A percentile compares a stretch with the other conserved stretches of the same genome.
Conservation (phyloP, 805 yeast genomes). For the Ogataea populi-albae region DNA sequence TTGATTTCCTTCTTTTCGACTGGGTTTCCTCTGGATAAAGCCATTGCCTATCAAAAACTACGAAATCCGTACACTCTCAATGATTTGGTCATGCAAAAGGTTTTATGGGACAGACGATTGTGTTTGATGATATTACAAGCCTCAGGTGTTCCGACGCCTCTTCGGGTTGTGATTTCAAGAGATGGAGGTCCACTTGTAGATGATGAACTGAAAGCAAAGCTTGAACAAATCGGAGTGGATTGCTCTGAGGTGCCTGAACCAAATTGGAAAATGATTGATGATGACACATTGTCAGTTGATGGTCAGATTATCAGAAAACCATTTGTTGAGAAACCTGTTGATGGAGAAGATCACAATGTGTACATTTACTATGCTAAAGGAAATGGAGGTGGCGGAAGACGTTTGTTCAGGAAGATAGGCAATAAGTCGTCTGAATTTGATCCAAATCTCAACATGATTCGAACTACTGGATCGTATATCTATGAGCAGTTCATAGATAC, state of each 20-base stretch:
- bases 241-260: conserved; percentile 57
- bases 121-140: conserved; percentile 77
- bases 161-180: conserved; percentile 81
- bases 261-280: conserved; percentile 83
- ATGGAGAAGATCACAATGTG: conserved; percentile 97
- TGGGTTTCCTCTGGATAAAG: conserved; percentile 96
- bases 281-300: conserved; percentile 73
- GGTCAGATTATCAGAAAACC: conserved; percentile 79
- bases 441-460: conserved; percentile 65
- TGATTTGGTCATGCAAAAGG: conserved; percentile 86
- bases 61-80: conserved; percentile 88
- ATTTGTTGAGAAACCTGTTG: conserved; percentile 97
- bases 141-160: conserved; percentile 86
- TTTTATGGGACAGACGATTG: conserved; percentile 95
- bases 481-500: conserved; percentile 97
- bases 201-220: conserved; percentile 56
- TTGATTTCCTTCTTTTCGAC: conserved; percentile 89
- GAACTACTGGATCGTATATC: conserved; percentile 87
- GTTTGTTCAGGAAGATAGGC: conserved; percentile 92
- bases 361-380: conserved; percentile 84
- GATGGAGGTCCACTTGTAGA: conserved; percentile 95
- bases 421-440: conserved; percentile 96
- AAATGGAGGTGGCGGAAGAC: conserved; percentile 97
- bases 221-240: conserved; percentile 61
- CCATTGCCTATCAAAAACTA: conserved; percentile 82